Percentiles rank a stretch among this genome's conserved stretches.
phyloP scores from a whole-genome alignment of 208 protist genomes.

The Acanthamoeba lenticulata region DNA sequence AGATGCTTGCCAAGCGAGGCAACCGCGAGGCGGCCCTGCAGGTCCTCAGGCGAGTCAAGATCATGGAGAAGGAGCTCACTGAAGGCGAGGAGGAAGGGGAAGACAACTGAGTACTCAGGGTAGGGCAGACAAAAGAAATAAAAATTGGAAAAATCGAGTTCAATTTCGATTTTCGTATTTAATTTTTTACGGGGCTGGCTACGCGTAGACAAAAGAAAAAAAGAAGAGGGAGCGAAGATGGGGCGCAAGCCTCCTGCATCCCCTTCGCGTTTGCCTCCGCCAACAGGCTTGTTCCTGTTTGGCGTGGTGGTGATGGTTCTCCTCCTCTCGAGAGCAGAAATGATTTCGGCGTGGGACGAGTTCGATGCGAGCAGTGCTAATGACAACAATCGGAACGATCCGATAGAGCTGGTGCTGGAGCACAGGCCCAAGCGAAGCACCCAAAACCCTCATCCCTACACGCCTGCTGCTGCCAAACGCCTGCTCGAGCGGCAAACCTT shows the following conservation, averaged over 20 bases:
- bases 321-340: not conserved
- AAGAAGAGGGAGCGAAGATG: not conserved
- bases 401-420: not conserved
- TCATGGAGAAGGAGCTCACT: constrained; percentile 67
- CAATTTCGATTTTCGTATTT: too few relatives aligned
- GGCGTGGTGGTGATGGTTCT: not conserved
- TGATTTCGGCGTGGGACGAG: not conserved
- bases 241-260: not conserved
- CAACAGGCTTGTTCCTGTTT: not conserved
- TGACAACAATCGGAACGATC: not conserved
- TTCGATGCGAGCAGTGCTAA: too few relatives aligned
- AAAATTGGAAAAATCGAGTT: too few relatives aligned
- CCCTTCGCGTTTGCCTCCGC: not conserved
- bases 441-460: not conserved
- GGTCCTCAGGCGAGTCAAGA: constrained; percentile 37
- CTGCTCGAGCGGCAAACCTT: not conserved
- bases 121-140: not conserved
- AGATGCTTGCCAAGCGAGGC: not conserved
- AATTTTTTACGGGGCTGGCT: not conserved
- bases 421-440: not conserved
- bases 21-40: constrained; percentile 4
- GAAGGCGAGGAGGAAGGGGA: constrained; percentile 26
- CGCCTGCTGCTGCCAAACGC: not conserved
- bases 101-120: not conserved
- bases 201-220: not conserved